Conservation (phyloP, 2,329 filamentous ascomycete genomes). For the Aureobasidium musti region DNA sequence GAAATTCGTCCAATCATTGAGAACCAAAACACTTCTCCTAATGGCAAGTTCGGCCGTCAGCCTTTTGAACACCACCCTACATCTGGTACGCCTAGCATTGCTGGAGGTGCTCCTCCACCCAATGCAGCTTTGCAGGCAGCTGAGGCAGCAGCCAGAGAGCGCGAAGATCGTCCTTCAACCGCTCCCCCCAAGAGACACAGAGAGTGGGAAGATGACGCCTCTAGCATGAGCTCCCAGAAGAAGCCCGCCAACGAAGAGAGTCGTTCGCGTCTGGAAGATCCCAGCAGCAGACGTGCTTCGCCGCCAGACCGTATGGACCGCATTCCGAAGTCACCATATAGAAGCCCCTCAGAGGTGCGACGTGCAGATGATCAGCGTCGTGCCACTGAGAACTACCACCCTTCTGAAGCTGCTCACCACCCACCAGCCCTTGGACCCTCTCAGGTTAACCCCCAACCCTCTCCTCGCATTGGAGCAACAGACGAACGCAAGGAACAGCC, state of each 20-base stretch:
- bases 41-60: slow-evolving; percentile 79
- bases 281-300: slow-evolving; percentile 68
- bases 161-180: slow-evolving; percentile 73
- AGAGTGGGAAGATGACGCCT: slow-evolving; percentile 86
- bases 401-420: slow-evolving; percentile 89
- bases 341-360: slow-evolving; percentile 71
- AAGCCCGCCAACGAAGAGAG: slow-evolving; percentile 88
- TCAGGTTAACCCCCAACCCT: slow-evolving; percentile 49
- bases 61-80: slow-evolving; percentile 77
- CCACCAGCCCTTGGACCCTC: slow-evolving; percentile 62
- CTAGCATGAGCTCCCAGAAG: slow-evolving; percentile 58
- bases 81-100: slow-evolving; percentile 60
- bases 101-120: slow-evolving; percentile 68
- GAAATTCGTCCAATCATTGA: slow-evolving; percentile 83
- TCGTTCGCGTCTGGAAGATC: slow-evolving; percentile 81
- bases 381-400: slow-evolving; percentile 78
- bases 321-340: slow-evolving; percentile 66
- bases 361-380: slow-evolving; percentile 67
- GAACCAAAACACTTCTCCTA: slow-evolving; percentile 79
- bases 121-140: slow-evolving; percentile 64
- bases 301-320: slow-evolving; percentile 47
- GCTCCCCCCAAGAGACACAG: slow-evolving; percentile 78
- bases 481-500: slow-evolving; percentile 48
- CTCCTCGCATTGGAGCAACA: slow-evolving; percentile 57
- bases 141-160: slow-evolving; percentile 65